Evolutionary conservation across 768 basidiomycete genomes (phyloP).

Genomic region (Tulasnella sp.): DNA sequence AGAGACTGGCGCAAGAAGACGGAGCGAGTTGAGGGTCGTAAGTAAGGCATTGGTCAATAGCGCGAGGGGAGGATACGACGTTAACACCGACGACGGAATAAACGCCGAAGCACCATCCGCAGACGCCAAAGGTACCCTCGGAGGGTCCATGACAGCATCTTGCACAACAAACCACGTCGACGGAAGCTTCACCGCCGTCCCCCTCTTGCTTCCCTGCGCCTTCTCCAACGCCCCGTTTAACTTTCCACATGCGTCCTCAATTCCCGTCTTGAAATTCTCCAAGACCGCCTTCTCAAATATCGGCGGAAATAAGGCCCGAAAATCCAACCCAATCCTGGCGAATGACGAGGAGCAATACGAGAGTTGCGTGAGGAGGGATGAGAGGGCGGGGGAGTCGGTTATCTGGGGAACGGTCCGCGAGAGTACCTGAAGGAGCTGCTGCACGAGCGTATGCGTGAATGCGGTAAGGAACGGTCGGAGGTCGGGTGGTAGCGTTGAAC

Average conservation of each 20-base stretch:
- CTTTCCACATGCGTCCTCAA: slow-evolving; percentile 29
- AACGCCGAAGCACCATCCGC: slow-evolving; percentile 28
- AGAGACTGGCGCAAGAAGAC: slow-evolving; percentile 60
- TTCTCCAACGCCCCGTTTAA: slow-evolving; percentile 19
- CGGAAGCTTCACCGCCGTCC: slow-evolving; percentile 19
- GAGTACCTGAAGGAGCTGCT: slow-evolving; percentile 57
- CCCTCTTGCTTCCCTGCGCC: slow-evolving; percentile 19
- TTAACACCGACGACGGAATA: slow-evolving; percentile 56
- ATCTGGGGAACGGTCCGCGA: slow-evolving; percentile 42
- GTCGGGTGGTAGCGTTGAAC: slow-evolving; percentile 26
- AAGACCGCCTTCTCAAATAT: slow-evolving; percentile 55
- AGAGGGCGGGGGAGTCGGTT: slow-evolving; percentile 47
- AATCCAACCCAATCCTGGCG: slow-evolving; percentile 84
- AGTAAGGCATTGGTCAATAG: slow-evolving; percentile 59
- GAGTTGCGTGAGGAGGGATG: slow-evolving; percentile 81
- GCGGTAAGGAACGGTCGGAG: slow-evolving; percentile 48
- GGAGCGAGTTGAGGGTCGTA: slow-evolving; percentile 62
- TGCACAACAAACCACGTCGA: slow-evolving; percentile 21
- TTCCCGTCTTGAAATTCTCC: slow-evolving; percentile 40
- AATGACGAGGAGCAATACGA: slow-evolving; percentile 90
- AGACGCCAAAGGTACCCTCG: slow-evolving; percentile 8
- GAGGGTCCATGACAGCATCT: slow-evolving; percentile 19
- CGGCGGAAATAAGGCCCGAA: slow-evolving; percentile 53
- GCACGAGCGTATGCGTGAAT: slow-evolving; percentile 49
- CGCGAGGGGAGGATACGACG: slow-evolving; percentile 66